A percentile compares a stretch with the other conserved stretches of the same genome.
phyloP scores from a whole-genome alignment of 176 grass and related monocot species.

The Ampelocalamus luodianensis region DNA sequence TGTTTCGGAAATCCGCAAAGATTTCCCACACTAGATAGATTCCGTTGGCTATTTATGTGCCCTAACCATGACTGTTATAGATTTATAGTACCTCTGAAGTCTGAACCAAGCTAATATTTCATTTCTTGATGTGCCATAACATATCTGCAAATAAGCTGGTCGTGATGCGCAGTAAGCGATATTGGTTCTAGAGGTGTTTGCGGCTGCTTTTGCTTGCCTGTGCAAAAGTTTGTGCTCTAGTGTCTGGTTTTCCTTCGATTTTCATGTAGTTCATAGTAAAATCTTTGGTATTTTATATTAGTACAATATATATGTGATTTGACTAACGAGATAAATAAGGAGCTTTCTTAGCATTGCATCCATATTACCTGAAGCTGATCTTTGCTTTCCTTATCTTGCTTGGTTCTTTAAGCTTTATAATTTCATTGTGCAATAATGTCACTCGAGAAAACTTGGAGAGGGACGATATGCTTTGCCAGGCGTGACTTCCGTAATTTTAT shows the following conservation, averaged over 20 bases:
- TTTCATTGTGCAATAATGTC: background rate
- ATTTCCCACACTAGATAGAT: no score
- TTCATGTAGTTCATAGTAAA: background rate
- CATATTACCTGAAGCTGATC: background rate
- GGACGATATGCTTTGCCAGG: background rate
- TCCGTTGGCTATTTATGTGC: no score
- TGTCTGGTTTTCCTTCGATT: background rate
- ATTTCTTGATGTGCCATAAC: background rate
- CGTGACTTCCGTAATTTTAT: background rate
- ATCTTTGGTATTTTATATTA: background rate
- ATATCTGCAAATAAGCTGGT: background rate
- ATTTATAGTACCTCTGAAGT: background rate
- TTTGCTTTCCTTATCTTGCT: conserved; percentile 5
- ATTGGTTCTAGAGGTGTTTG: background rate
- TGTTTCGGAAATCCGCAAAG: no score
- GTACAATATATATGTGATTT: background rate
- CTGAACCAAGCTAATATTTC: background rate
- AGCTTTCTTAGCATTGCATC: background rate
- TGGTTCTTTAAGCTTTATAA: background rate
- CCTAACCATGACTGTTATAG: background rate
- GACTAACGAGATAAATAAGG: background rate
- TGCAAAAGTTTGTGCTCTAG: background rate
- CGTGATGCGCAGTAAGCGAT: background rate
- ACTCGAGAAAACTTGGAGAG: background rate
- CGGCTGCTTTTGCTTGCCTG: background rate